Evolutionary conservation across 805 yeast species (phyloP).

Genomic region (Yamadazyma ubonensis): DNA sequence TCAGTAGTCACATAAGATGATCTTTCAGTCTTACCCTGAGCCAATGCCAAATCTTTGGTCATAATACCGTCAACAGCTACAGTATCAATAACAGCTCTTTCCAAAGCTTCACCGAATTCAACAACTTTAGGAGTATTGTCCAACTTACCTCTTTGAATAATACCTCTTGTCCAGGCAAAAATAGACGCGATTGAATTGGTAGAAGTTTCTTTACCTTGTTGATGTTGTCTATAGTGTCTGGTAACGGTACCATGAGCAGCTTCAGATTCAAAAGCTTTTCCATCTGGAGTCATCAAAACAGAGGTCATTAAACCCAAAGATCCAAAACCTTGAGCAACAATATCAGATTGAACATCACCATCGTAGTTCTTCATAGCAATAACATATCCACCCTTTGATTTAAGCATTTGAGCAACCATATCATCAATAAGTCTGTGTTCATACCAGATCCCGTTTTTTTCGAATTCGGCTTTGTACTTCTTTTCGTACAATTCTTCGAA

Average conservation of each 20-base stretch:
- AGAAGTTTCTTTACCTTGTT: conserved; percentile 94
- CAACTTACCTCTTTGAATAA: conserved; percentile 86
- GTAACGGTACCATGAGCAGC: conserved; percentile 99
- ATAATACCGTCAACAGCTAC: conserved; percentile 81
- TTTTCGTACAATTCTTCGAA: conserved; percentile 77
- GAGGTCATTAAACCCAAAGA: conserved; percentile 97
- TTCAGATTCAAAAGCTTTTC: conserved; percentile 91
- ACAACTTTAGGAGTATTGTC: conserved; percentile 85
- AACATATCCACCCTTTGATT: conserved; percentile 91
- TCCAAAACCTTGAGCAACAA: conserved; percentile 98
- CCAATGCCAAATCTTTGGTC: conserved; percentile 95
- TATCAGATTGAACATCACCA: conserved; percentile 96
- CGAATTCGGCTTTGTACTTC: conserved; percentile 70
- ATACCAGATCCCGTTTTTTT: conserved; percentile 83
- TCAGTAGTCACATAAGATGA: conserved; percentile 83
- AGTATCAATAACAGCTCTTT: conserved; percentile 81
- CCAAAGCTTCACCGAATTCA: conserved; percentile 74
- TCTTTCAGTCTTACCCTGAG: conserved; percentile 84
- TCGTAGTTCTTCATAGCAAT: conserved; percentile 97
- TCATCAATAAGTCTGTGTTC: conserved; percentile 97
- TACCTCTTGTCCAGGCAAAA: conserved; percentile 95
- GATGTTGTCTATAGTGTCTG: conserved; percentile 93
- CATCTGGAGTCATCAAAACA: conserved; percentile 94
- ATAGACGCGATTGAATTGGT: conserved; percentile 97
- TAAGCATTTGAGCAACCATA: conserved; percentile 98